These are phyloP conservation scores for Warburgia ugandensis DNA, from an alignment of 164 flowering plant species.

Conservation along the genomic window DNA sequence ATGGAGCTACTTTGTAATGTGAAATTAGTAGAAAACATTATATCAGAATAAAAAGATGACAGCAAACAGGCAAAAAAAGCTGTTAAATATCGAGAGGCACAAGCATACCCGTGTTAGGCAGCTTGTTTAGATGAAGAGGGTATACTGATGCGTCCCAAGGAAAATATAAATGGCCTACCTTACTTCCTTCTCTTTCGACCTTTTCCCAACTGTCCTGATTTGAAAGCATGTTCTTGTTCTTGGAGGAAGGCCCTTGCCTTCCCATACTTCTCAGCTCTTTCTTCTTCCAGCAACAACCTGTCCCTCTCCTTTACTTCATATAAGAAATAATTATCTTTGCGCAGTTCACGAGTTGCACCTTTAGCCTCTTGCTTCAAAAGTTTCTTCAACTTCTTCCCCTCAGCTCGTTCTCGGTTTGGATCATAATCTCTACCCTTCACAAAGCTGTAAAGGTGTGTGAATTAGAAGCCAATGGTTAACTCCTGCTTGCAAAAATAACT, in stretches of 20 bases:
- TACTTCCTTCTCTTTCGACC: slow-evolving; percentile 53
- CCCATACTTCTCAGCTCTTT: slow-evolving; percentile 63
- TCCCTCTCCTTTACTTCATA: slow-evolving; percentile 53
- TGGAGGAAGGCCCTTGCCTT: slow-evolving; percentile 71
- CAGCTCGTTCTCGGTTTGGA: slow-evolving; percentile 84
- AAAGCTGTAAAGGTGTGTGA: slow-evolving; percentile 83
- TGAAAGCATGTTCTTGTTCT: slow-evolving; percentile 92
- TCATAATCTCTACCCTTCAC: slow-evolving; percentile 99
- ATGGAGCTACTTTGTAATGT: no score
- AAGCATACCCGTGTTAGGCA: no score
- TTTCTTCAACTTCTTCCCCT: slow-evolving; percentile 62
- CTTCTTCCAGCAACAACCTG: slow-evolving; percentile 41
- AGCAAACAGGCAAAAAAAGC: no score
- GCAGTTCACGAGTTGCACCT: slow-evolving; percentile 82
- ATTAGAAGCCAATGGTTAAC: no score
- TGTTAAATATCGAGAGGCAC: no score
- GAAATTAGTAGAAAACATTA: no score
- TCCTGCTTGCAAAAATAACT: no score
- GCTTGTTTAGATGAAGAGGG: no score
- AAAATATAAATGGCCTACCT: no score
- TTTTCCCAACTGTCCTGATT: slow-evolving; percentile 89
- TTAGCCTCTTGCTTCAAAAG: slow-evolving; percentile 52
- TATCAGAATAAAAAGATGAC: no score
- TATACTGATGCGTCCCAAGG: no score
- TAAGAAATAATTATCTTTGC: slow-evolving; percentile 80